Evolutionary conservation across 179 eudicot genomes (phyloP).

Genomic region (Patellifolia procumbens): DNA sequence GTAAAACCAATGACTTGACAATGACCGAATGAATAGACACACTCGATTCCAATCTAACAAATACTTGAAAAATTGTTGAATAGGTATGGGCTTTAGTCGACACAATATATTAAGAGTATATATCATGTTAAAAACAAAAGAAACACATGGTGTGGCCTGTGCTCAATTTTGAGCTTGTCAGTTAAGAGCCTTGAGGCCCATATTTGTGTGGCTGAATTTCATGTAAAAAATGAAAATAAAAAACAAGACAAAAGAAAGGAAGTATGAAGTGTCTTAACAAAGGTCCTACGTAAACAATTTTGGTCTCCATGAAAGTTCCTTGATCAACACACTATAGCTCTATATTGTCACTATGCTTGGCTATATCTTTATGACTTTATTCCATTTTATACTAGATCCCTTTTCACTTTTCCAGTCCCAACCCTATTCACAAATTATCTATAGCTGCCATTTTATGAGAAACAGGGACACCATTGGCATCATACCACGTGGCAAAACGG

Average conservation of each 20-base stretch:
- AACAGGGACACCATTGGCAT: too few relatives aligned
- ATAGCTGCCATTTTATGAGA: too few relatives aligned
- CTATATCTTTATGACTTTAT: background rate
- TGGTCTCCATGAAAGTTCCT: conserved; percentile 17
- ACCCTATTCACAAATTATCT: too few relatives aligned
- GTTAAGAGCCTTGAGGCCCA: conserved; percentile 4
- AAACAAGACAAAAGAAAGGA: background rate
- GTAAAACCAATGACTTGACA: too few relatives aligned
- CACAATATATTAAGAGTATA: too few relatives aligned
- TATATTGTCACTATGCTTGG: background rate
- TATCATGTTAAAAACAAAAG: background rate
- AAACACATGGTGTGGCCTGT: background rate
- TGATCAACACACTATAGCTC: background rate
- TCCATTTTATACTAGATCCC: background rate
- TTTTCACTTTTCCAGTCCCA: too few relatives aligned
- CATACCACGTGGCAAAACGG: too few relatives aligned
- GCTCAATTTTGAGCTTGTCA: background rate
- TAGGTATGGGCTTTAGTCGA: background rate
- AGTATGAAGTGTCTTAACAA: background rate
- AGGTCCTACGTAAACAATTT: background rate
- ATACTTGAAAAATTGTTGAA: too few relatives aligned
- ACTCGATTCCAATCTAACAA: too few relatives aligned
- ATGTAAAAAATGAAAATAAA: background rate
- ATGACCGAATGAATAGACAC: too few relatives aligned
- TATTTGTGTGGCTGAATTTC: background rate